Conservation (phyloP, 2,329 filamentous ascomycete species). For the Penicillium sp. region DNA sequence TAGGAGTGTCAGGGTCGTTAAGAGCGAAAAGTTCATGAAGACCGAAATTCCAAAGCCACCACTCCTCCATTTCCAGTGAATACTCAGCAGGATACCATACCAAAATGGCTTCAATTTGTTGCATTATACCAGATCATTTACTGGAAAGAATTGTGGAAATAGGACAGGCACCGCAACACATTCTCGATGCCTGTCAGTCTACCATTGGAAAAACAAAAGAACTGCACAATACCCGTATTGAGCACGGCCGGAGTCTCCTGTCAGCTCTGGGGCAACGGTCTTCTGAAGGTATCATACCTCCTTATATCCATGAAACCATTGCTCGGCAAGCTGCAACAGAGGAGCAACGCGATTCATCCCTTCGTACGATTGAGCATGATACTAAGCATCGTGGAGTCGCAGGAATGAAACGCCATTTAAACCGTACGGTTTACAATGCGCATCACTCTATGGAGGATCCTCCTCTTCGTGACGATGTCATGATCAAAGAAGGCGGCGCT, state of each 20-base stretch:
- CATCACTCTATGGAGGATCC: background rate
- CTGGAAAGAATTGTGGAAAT: conserved; percentile 1
- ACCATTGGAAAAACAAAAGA: conserved; percentile 10
- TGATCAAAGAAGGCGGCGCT: conserved; percentile 7
- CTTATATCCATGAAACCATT: conserved; percentile 7
- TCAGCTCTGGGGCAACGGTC: background rate
- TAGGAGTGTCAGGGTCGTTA: no score
- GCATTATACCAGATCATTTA: conserved; percentile 6
- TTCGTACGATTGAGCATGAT: background rate
- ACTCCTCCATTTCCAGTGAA: no score
- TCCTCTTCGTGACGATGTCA: conserved; percentile 4
- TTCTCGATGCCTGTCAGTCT: conserved; percentile 2
- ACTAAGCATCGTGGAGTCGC: conserved; percentile 1
- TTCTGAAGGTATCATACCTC: conserved; percentile 7
- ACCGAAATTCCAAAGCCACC: no score
- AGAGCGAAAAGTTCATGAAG: no score
- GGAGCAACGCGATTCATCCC: conserved; percentile 1
- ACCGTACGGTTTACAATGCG: conserved; percentile 6
- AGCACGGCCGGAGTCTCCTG: background rate
- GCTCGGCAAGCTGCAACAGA: conserved; percentile 6
- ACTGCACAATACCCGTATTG: conserved; percentile 2
- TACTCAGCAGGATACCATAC: no score
- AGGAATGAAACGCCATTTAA: background rate
- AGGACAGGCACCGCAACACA: conserved; percentile 1
- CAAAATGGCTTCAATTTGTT: conserved; percentile 4